Conservation (phyloP, 768 basidiomycete genomes). For the Lactarius pseudohatsudake region DNA sequence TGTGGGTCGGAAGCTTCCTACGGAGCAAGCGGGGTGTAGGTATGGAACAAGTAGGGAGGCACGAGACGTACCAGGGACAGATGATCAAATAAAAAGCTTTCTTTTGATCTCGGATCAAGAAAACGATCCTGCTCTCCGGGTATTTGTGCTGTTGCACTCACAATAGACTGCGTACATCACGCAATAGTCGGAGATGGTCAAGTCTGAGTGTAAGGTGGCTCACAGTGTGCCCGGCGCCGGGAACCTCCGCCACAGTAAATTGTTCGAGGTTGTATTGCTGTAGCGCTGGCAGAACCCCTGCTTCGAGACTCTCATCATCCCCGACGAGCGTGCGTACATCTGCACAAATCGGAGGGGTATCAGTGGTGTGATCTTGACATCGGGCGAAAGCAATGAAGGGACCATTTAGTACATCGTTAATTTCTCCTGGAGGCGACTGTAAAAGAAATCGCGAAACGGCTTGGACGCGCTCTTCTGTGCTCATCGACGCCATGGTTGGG, state of each 20-base stretch:
- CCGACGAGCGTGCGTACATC: conserved; percentile 89
- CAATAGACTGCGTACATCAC: conserved; percentile 60
- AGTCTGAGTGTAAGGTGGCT: conserved; percentile 29
- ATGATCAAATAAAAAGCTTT: conserved; percentile 83
- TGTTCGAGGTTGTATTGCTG: conserved; percentile 86
- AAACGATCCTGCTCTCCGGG: conserved; percentile 64
- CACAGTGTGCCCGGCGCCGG: conserved; percentile 74
- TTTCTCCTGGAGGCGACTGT: conserved; percentile 93
- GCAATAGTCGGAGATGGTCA: background rate
- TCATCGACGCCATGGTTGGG: conserved; percentile 43
- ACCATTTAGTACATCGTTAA: conserved; percentile 96
- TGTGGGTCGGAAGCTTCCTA: conserved; percentile 80
- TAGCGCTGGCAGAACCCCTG: conserved; percentile 74
- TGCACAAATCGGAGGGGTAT: conserved; percentile 36
- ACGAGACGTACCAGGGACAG: conserved; percentile 62
- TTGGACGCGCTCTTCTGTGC: conserved; percentile 60
- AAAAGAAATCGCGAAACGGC: conserved; percentile 77
- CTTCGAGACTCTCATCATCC: conserved; percentile 81
- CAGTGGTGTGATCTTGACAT: conserved; percentile 8
- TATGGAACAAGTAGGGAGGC: background rate
- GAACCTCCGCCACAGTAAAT: conserved; percentile 85
- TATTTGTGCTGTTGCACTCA: conserved; percentile 69
- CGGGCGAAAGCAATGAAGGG: background rate
- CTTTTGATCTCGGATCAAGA: conserved; percentile 78
- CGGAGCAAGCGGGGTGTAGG: conserved; percentile 1